These are phyloP conservation scores for Blastomyces percursus DNA, from an alignment of 2,329 filamentous ascomycete species.

Conservation along the genomic window DNA sequence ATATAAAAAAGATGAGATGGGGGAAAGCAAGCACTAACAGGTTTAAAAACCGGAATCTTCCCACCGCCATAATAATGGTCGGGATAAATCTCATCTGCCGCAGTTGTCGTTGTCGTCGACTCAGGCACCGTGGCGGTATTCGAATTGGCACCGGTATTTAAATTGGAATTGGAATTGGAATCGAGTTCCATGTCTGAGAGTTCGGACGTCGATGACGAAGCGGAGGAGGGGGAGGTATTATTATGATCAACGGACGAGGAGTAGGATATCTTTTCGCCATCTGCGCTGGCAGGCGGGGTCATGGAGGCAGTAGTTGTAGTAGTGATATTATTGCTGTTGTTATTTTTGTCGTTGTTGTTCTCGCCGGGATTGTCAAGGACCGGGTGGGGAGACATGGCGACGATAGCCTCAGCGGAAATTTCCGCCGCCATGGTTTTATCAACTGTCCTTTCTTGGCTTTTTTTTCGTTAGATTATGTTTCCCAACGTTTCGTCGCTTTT, in stretches of 20 bases:
- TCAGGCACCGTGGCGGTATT: slow-evolving; percentile 31
- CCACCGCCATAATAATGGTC: slow-evolving; percentile 77
- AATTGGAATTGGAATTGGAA: slow-evolving; percentile 14
- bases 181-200: slow-evolving; percentile 35
- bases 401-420: slow-evolving; percentile 5
- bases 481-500: background rate
- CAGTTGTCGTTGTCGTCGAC: background rate
- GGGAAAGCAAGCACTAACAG: slow-evolving; percentile 40
- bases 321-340: too few species aligned
- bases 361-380: background rate
- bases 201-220: slow-evolving; percentile 17
- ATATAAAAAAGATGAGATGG: background rate
- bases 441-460: too few species aligned
- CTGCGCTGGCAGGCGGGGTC: slow-evolving; percentile 34
- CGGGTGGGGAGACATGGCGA: background rate
- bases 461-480: background rate
- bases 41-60: slow-evolving; percentile 85
- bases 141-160: background rate
- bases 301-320: slow-evolving; percentile 24
- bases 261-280: slow-evolving; percentile 33
- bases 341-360: slow-evolving; percentile 5
- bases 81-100: slow-evolving; percentile 59
- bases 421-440: slow-evolving; percentile 21
- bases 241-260: slow-evolving; percentile 19
- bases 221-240: slow-evolving; percentile 20